phyloP scores from a whole-genome alignment of 805 yeast genomes.

The Hanseniaspora thailandica region DNA sequence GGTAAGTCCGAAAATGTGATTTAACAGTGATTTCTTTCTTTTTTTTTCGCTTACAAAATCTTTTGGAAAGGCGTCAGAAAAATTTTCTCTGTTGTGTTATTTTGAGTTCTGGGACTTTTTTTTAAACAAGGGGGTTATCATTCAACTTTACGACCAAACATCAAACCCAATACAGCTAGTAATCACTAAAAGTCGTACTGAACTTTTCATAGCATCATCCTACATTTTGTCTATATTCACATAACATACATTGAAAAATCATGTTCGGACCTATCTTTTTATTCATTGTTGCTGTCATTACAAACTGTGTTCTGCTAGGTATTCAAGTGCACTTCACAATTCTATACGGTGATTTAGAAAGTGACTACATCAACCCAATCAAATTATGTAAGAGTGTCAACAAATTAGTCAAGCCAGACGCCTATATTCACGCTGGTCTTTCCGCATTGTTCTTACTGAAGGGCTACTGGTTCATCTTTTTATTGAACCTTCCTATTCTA shows the following conservation, averaged over 20 bases:
- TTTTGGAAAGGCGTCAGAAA: too few relatives aligned
- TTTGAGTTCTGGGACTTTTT: too few relatives aligned
- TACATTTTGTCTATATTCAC: not conserved
- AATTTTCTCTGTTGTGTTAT: too few relatives aligned
- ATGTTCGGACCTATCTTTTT: conserved; percentile 31
- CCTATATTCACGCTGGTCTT: conserved; percentile 63
- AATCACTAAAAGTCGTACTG: too few relatives aligned
- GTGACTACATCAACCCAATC: conserved; percentile 94
- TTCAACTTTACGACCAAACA: too few relatives aligned
- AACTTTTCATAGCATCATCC: too few relatives aligned
- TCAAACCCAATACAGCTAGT: too few relatives aligned
- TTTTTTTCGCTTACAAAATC: too few relatives aligned
- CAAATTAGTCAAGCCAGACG: conserved; percentile 82
- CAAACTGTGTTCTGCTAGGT: conserved; percentile 79
- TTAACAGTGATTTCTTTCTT: too few relatives aligned
- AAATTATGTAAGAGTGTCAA: conserved; percentile 90
- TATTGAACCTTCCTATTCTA: conserved; percentile 69
- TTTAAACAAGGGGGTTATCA: too few relatives aligned
- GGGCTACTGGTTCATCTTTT: conserved; percentile 85
- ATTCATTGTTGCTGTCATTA: conserved; percentile 65
- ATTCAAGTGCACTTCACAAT: conserved; percentile 90
- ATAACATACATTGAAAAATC: not conserved
- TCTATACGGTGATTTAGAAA: conserved; percentile 87
- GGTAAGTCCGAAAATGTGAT: too few relatives aligned
- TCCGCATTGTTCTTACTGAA: conserved; percentile 62